A percentile compares a stretch with the other conserved stretches of the same genome.
Conservation (phyloP, 2,329 filamentous ascomycete species). For the Diaporthe destruens region DNA sequence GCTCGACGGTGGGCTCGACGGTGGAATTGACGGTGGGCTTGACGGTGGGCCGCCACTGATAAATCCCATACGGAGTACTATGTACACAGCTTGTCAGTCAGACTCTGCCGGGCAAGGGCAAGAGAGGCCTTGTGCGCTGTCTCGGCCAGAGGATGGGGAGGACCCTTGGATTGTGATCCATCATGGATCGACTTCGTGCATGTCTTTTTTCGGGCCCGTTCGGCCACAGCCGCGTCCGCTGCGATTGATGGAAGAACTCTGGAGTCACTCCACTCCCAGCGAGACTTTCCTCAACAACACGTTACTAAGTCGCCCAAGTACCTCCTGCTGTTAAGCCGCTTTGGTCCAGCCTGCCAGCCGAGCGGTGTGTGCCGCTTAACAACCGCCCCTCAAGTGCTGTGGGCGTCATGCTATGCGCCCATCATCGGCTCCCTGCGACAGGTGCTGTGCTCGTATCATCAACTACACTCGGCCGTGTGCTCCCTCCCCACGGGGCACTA, state of each 20-base stretch:
- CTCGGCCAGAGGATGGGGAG: conserved; percentile 2
- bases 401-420: conserved; percentile 24
- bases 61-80: too few species aligned
- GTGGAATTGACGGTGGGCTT: too few species aligned
- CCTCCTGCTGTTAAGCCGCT: conserved; percentile 27
- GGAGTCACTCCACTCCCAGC: conserved; percentile 41
- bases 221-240: conserved; percentile 25
- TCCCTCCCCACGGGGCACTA: conserved; percentile 1
- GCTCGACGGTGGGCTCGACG: too few species aligned
- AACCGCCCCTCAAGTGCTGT: conserved; percentile 31
- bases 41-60: too few species aligned
- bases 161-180: conserved; percentile 28
- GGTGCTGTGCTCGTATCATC: conserved; percentile 33
- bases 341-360: conserved; percentile 18
- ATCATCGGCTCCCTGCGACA: conserved; percentile 29
- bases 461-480: background rate
- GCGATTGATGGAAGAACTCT: conserved; percentile 43
- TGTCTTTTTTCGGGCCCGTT: conserved; percentile 27
- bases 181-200: conserved; percentile 26
- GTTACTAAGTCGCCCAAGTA: conserved; percentile 31
- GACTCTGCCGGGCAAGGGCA: background rate
- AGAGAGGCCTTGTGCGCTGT: background rate
- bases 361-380: conserved; percentile 19
- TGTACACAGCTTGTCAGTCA: too few species aligned
- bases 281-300: conserved; percentile 38